These are phyloP conservation scores for Debaryomyces maramus DNA, from an alignment of 805 yeast species.

Conservation along the genomic window DNA sequence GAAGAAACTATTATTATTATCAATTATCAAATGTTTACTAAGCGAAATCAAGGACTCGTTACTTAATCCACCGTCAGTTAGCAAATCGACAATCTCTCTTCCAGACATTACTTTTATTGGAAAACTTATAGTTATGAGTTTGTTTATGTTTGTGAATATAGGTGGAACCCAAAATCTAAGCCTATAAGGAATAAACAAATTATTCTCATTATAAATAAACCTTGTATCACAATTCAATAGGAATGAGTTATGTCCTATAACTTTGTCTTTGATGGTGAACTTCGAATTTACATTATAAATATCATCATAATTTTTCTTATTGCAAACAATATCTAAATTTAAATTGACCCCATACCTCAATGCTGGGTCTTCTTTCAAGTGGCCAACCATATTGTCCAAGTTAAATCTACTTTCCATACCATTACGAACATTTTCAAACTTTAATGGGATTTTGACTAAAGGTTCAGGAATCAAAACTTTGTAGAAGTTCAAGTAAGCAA, in stretches of 20 bases:
- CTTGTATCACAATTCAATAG: conserved; percentile 32
- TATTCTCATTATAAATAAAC: conserved; percentile 27
- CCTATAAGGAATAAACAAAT: conserved; percentile 35
- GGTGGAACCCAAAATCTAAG: conserved; percentile 41
- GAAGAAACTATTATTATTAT: conserved; percentile 15
- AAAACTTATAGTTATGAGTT: conserved; percentile 10
- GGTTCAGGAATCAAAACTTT: conserved; percentile 31
- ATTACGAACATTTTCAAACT: conserved; percentile 1
- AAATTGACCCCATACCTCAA: conserved; percentile 20
- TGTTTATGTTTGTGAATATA: conserved; percentile 16
- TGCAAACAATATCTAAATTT: conserved; percentile 27
- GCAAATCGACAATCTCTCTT: neutral
- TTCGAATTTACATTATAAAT: conserved; percentile 10
- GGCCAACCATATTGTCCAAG: neutral
- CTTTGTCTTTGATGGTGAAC: conserved; percentile 10
- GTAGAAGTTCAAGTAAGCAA: conserved; percentile 38
- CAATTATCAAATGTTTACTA: conserved; percentile 12
- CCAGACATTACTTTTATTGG: neutral
- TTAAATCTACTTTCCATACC: neutral
- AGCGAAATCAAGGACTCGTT: neutral
- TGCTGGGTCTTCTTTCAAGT: conserved; percentile 11
- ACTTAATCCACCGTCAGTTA: neutral
- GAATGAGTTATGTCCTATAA: conserved; percentile 6
- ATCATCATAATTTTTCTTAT: conserved; percentile 17
- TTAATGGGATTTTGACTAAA: conserved; percentile 16